Percentiles rank a stretch among this genome's conserved stretches.
phyloP scores from a whole-genome alignment of 108 stramenopile genomes.

The Cyclotella choctawhatcheeana region DNA sequence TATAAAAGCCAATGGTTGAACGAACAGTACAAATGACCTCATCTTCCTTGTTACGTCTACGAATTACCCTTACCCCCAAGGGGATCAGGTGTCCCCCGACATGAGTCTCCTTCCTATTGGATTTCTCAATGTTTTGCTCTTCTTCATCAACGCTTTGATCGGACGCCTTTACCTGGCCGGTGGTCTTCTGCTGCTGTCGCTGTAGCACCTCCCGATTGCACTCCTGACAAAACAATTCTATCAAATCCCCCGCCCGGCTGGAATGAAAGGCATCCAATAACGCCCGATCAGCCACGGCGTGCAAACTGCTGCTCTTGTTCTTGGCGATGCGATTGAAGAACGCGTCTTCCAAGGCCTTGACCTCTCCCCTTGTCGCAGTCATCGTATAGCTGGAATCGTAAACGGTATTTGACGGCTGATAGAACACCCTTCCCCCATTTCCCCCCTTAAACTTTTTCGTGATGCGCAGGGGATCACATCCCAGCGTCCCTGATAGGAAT shows the following conservation, averaged over 20 bases:
- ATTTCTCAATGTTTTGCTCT: no score
- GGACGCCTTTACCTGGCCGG: no score
- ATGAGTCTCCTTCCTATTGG: no score
- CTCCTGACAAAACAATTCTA: background rate
- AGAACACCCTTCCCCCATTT: constrained; percentile 97
- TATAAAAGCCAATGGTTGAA: no score
- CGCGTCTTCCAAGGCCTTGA: constrained; percentile 87
- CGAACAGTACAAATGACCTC: no score
- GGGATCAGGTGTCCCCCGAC: no score
- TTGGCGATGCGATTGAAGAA: constrained; percentile 95
- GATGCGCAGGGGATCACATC: constrained; percentile 99
- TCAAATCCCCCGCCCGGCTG: background rate
- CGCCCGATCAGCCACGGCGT: constrained; percentile 41
- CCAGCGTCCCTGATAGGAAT: constrained; percentile 92
- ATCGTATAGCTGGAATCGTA: constrained; percentile 93
- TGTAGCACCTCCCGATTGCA: background rate
- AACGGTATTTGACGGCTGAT: constrained; percentile 86
- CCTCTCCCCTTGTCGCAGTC: constrained; percentile 77
- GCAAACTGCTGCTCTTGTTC: constrained; percentile 54
- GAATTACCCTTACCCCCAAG: no score
- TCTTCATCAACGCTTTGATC: no score
- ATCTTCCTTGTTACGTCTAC: no score
- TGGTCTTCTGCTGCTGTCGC: no score
- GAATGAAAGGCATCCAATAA: background rate
- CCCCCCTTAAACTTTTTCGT: constrained; percentile 98